Evolutionary conservation across 768 basidiomycete species (phyloP), one percentile per base, ranked within the genome.

Genomic region (Termitomyces sp.): DNA sequence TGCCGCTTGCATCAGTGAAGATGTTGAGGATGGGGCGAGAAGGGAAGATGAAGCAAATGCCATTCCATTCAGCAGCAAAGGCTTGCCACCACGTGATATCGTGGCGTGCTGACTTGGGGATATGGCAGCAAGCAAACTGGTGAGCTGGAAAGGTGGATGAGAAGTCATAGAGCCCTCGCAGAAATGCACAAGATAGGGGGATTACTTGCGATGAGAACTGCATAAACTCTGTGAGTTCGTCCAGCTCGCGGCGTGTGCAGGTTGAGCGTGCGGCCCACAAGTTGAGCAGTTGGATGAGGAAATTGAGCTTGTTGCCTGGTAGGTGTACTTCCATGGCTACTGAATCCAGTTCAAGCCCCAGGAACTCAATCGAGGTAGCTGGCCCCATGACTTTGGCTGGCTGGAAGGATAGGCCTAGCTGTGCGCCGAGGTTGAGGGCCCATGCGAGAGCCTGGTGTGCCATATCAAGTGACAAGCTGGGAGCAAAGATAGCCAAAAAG

Each of bases 251-350:
- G 20, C n/a, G n/a, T 7, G 42, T 43, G 42, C 42, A 43, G n/a
- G 7, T 1, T 2, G 1, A 7, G 42, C n/a, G 8, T 1, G 3
- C 2, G 0, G 2, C 8, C 42, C 42, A 43, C 8, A 7, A n/a
- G 8, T 20, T 1, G 1, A 20, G 18, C 1, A 43, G 4, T 20
- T 43, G 5, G 8, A 5, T 8, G 7, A 43, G 20, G 9, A 20
- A 22, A 0, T 6, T 43, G 42, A 43, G 42, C 9, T 43, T 43
- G n/a, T 43, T n/a, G 20, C 1, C 7, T 8, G 42, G 20, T 1
- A 20, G 20, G 42, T 1, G 7, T 7, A 43, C 42, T 10, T 43
- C 42, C 42, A 43, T 43, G 2, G 42, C 20, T 6, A 43, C n/a
- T 6, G n/a, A 43, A 7, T 43, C 42, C 1, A 43, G 20, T 10